Percentiles rank a stretch among this genome's conserved stretches.
Evolutionary conservation across 805 yeast genomes (phyloP).

Genomic region (Torulaspora indica): DNA sequence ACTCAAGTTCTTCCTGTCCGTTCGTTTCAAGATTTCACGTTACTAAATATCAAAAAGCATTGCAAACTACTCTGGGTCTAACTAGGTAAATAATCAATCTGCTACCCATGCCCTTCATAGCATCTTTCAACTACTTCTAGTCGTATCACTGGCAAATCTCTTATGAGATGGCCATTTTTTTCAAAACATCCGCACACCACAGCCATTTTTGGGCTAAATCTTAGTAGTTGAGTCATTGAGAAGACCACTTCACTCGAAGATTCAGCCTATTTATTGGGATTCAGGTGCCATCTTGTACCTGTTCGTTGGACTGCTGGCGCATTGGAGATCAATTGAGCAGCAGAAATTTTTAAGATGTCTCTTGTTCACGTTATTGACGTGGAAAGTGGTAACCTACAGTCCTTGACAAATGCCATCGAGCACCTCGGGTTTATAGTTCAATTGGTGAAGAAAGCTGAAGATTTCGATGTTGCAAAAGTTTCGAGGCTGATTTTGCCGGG

Average conservation of each 20-base stretch:
- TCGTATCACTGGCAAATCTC: not conserved
- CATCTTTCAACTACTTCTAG: not conserved
- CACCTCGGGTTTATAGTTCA: constrained; percentile 65
- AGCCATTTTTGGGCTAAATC: constrained; percentile 8
- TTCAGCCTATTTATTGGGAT: not conserved
- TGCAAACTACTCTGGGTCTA: not conserved
- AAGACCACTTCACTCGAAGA: not conserved
- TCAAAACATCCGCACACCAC: constrained; percentile 9
- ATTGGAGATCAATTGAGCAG: not conserved
- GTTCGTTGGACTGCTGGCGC: not conserved
- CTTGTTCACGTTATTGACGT: constrained; percentile 73
- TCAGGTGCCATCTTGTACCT: not conserved
- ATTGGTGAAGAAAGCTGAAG: constrained; percentile 55
- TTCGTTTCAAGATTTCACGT: constrained; percentile 1
- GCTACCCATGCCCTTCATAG: constrained; percentile 1
- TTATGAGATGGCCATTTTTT: constrained; percentile 3
- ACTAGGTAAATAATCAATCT: not conserved
- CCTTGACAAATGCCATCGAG: constrained; percentile 81
- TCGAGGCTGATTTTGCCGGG: constrained; percentile 79
- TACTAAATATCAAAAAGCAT: not conserved
- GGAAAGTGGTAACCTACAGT: constrained; percentile 89
- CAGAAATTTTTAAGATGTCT: constrained; percentile 7
- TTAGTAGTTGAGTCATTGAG: constrained; percentile 16
- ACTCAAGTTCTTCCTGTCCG: not conserved
- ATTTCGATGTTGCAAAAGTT: constrained; percentile 47